Evolutionary conservation across 257 asterid genomes (phyloP).

Genomic region (Solanum arcanum): DNA sequence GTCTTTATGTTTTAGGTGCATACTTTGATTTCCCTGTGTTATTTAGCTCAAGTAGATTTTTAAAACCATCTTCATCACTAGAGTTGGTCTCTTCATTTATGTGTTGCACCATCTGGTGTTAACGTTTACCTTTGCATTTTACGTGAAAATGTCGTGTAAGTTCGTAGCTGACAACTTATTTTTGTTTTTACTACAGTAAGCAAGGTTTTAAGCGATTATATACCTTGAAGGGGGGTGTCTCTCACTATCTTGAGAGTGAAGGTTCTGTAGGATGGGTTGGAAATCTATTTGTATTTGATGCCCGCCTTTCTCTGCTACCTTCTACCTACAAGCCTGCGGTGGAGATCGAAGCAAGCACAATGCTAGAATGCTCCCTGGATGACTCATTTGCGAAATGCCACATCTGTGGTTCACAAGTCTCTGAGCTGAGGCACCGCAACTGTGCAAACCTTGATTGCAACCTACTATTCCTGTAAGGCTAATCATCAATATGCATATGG

Average conservation of each 20-base stretch:
- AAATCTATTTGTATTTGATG: conserved; percentile 78
- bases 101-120: background rate
- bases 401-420: conserved; percentile 52
- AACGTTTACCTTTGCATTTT: background rate
- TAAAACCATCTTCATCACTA: background rate
- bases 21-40: too few species aligned
- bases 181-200: conserved; percentile 27
- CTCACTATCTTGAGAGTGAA: conserved; percentile 70
- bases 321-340: conserved; percentile 45
- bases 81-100: background rate
- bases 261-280: conserved; percentile 83
- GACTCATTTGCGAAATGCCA: conserved; percentile 61
- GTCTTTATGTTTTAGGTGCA: too few species aligned
- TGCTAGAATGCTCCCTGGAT: conserved; percentile 13
- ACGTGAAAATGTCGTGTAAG: background rate
- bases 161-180: background rate
- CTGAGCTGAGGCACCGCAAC: conserved; percentile 78
- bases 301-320: conserved; percentile 86
- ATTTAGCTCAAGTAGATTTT: too few species aligned
- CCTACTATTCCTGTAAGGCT: conserved; percentile 86
- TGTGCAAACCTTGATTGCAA: conserved; percentile 96
- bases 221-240: conserved; percentile 83
- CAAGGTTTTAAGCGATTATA: conserved; percentile 69
- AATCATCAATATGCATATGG: background rate
- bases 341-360: conserved; percentile 11